Base-by-base conservation (phyloP, 331 rosid species). In the Pyrus hybrid region DNA sequence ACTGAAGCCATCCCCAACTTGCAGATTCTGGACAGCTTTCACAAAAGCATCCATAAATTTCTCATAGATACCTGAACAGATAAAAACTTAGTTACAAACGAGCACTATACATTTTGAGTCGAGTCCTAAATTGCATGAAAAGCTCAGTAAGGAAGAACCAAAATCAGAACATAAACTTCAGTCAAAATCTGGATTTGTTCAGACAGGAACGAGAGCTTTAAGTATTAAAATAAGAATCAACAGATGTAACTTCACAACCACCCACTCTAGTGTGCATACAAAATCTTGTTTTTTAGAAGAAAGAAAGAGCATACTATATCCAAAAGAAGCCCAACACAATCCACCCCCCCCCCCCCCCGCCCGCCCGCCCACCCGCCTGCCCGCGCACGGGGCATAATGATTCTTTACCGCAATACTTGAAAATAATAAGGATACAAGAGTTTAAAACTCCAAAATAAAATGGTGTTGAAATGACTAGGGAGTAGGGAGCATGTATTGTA, bases 1-100 rank as follows among this genome's bases (percentile, higher is more conserved):
- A 82, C 83, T 68, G 81, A 95, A 95, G 76, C 99, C 97, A 78
- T 92, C 85, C 63, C 99, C 99, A 87, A 95, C 97, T 87, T 90
- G 93, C 88, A 95, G 75, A 73, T 73, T 83, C 83, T 87, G 85
- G 70, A 92, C 97, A 75, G 93, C 97, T 77, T 90, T 86, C 37
- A 84, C 60, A 60, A 95, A 82, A 49, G 91, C 92, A 79, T 83
- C 78, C 56, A 88, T 88, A 79, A 95, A 95, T 80, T 90, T 92
- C 67, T 90, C 97, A 61, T 95, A 95, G 80, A 92, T 85, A 66
- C 96, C 99, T 95, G 74, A 81, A 83, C 61, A 73, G 14, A 67
- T 71, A 77, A 79, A 26, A 43, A 49, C 10, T 21, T 20, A 20
- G 21, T 62, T 45, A 74, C 62, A 43, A 61, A 43, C 10, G 29